A percentile compares a stretch with the other conserved stretches of the same genome.
These are phyloP conservation scores for Cladosporium sphaerospermum DNA, from an alignment of 2,329 filamentous ascomycete genomes.

Conservation along the genomic window DNA sequence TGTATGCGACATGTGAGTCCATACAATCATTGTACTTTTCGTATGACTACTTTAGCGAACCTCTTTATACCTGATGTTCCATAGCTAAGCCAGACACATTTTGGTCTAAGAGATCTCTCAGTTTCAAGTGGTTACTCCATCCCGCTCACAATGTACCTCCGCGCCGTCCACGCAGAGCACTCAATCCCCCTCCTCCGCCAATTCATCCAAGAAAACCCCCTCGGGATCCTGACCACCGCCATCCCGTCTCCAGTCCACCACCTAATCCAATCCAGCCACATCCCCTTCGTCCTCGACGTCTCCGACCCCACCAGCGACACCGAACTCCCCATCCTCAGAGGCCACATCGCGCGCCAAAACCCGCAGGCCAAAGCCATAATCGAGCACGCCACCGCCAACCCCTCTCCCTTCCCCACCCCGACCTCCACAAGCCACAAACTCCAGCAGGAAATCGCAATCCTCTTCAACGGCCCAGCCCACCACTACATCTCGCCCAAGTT, in stretches of 20 bases:
- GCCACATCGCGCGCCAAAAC: constrained; percentile 58
- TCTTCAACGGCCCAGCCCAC: constrained; percentile 29
- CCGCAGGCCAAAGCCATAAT: constrained; percentile 59
- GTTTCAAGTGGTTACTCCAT: not conserved
- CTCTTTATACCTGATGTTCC: not conserved
- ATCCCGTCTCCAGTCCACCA: constrained; percentile 46
- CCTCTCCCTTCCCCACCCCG: not conserved
- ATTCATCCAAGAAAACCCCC: constrained; percentile 54
- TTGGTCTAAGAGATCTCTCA: not conserved
- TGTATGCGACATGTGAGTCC: not conserved
- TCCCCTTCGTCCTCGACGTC: constrained; percentile 54
- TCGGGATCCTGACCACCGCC: constrained; percentile 59
- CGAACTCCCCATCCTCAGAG: constrained; percentile 47
- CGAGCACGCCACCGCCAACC: constrained; percentile 29
- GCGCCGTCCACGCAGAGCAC: constrained; percentile 6
- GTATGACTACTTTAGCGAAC: not conserved
- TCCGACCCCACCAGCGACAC: constrained; percentile 35
- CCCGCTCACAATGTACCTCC: constrained; percentile 4
- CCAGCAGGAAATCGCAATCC: constrained; percentile 22
- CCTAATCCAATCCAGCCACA: constrained; percentile 53
- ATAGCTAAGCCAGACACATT: not conserved
- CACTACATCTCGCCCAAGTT: constrained; percentile 66
- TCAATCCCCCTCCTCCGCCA: constrained; percentile 36
- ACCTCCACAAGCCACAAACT: constrained; percentile 28
- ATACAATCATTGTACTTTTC: not conserved